Conservation (phyloP, 495 filamentous ascomycete genomes). For the Penicillium cinerascens region DNA sequence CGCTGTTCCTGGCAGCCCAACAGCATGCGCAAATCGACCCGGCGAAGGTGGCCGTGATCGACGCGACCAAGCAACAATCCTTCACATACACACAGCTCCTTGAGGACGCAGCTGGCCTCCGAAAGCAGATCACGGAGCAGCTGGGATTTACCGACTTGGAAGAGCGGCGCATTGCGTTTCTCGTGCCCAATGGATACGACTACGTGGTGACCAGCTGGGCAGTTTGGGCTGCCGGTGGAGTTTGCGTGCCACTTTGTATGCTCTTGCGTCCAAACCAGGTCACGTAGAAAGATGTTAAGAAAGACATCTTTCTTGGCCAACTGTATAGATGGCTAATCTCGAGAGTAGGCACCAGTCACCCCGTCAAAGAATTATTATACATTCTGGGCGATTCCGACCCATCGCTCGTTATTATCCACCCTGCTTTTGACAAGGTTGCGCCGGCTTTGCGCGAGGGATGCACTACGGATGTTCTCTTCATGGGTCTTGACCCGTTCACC, state of each 20-base stretch:
- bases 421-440: slow-evolving; percentile 34
- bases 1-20: slow-evolving; percentile 64
- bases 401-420: slow-evolving; percentile 40
- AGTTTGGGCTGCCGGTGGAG: slow-evolving; percentile 40
- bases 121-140: slow-evolving; percentile 58
- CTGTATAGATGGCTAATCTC: slow-evolving; percentile 1
- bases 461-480: slow-evolving; percentile 27
- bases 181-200: slow-evolving; percentile 88
- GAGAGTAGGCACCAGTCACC: slow-evolving; percentile 42
- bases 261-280: too few relatives aligned
- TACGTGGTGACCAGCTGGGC: slow-evolving; percentile 73
- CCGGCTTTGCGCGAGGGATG: slow-evolving; percentile 30
- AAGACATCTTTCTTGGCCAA: too few relatives aligned
- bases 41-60: slow-evolving; percentile 66
- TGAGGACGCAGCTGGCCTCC: slow-evolving; percentile 63
- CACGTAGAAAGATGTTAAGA: too few relatives aligned
- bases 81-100: slow-evolving; percentile 82
- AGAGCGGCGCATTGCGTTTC: slow-evolving; percentile 74
- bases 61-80: slow-evolving; percentile 62
- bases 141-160: slow-evolving; percentile 50
- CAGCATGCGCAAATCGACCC: slow-evolving; percentile 56
- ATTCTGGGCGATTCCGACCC: slow-evolving; percentile 43
- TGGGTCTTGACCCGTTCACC: slow-evolving; percentile 31
- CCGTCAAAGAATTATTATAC: slow-evolving; percentile 41
- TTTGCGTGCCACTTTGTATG: slow-evolving; percentile 41